Percentiles rank a stretch among this genome's conserved stretches.
These are phyloP conservation scores for Talaromyces funiculosus DNA, from an alignment of 2,329 filamentous ascomycete species.

Conservation along the genomic window DNA sequence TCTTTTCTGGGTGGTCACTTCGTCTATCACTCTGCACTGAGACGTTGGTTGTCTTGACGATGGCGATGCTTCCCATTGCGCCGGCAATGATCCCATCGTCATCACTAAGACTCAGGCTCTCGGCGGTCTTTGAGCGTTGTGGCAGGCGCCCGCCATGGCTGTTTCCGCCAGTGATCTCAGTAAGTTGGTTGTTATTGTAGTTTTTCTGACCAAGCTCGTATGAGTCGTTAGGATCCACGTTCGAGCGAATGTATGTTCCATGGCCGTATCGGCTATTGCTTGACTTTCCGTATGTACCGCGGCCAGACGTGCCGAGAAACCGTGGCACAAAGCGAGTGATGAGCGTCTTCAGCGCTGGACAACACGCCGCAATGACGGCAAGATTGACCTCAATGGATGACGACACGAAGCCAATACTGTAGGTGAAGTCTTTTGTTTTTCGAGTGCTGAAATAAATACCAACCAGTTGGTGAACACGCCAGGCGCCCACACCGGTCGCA, in stretches of 20 bases:
- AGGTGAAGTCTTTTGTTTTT: conserved; percentile 18
- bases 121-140: background rate
- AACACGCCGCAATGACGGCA: conserved; percentile 27
- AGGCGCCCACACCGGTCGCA: conserved; percentile 25
- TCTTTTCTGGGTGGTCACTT: background rate
- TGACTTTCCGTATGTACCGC: conserved; percentile 4
- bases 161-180: background rate
- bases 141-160: background rate
- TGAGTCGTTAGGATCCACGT: background rate
- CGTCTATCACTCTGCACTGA: background rate
- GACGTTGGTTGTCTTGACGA: conserved; percentile 3
- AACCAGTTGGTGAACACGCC: conserved; percentile 25
- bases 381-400: conserved; percentile 28
- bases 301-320: conserved; percentile 10
- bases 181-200: background rate
- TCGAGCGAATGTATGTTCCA: background rate
- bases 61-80: background rate
- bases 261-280: conserved; percentile 1
- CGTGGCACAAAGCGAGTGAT: background rate
- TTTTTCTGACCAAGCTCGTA: conserved; percentile 3
- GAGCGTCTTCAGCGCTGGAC: conserved; percentile 23
- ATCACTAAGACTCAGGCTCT: conserved; percentile 1
- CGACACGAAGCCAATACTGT: conserved; percentile 24
- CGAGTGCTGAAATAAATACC: conserved; percentile 16
- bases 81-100: background rate